Base-by-base conservation (phyloP, 139 green algal genomes). In the Coccomyxa sp. region DNA sequence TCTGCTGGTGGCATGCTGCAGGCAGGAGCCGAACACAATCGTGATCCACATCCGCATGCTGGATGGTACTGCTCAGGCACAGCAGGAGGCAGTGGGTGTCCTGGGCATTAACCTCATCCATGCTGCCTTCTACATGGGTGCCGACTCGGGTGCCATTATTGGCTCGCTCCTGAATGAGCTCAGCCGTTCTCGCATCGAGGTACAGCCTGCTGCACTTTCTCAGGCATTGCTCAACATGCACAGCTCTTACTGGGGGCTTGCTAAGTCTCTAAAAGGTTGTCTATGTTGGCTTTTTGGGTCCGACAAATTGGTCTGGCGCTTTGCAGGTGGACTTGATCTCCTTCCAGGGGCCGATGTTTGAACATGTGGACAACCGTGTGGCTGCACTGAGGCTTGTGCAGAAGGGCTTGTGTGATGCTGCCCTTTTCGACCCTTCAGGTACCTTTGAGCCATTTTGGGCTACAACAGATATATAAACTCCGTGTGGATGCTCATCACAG, bases 21-120 rank as follows among this genome's bases (percentile, higher is more conserved):
- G 85, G 57, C 31, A 68, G 77, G 79, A 88, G 81, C 85, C 88
- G 31, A 87, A 77, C 83, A 81, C 51, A 3, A 77, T 92, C n/a
- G 85, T 92, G 74, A 80, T 92, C 58, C 89, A 92, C 79, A 85
- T 85, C 77, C 87, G 89, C 28, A 88, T 92, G 87, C 80, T 90
- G 51, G 89, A 92, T 71, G 51, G 58, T 32, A 92, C 82, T 9
- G 88, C 88, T 3, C 81, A 90, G 79, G 59, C 76, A 31, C 89
- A 92, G 83, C 89, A 92, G 68, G 87, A 89, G 76, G 88, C 89
- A 38, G 38, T 90, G 30, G 88, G 88, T 17, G 82, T 91, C 7
- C 84, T 92, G 67, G 89, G 89, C 58, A 86, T 92, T 25, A 92
- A 92, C 78, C 75, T 91, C 1, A 84, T 92, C 13, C 86, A 92